Conservation (phyloP, 1,284 basidiomycete genomes). For the Calocybe gambosa region DNA sequence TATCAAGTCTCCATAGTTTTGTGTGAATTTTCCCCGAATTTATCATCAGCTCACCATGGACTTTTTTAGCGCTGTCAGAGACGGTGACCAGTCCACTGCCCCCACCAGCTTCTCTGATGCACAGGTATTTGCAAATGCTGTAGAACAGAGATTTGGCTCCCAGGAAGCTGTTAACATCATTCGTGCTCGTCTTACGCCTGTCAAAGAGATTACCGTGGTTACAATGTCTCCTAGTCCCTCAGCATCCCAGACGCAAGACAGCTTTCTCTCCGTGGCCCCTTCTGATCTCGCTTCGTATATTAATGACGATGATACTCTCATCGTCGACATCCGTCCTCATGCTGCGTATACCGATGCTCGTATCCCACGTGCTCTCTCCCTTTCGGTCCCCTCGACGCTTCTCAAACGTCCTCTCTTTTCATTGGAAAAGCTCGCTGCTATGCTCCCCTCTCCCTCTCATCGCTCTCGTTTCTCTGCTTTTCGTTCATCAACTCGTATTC, state of each 20-base stretch:
- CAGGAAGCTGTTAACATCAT: constrained; percentile 24
- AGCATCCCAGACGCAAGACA: not conserved
- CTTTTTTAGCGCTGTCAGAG: constrained; percentile 24
- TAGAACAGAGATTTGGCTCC: constrained; percentile 16
- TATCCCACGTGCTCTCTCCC: constrained; percentile 70
- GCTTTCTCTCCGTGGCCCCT: constrained; percentile 24
- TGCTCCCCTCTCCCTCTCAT: constrained; percentile 60
- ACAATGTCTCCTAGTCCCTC: constrained; percentile 5
- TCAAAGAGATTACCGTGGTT: constrained; percentile 10
- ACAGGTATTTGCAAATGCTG: constrained; percentile 33
- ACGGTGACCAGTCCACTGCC: constrained; percentile 12
- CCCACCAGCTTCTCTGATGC: constrained; percentile 17
- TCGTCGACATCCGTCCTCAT: constrained; percentile 88
- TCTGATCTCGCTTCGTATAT: constrained; percentile 25
- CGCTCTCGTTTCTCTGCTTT: constrained; percentile 58
- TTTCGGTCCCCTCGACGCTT: constrained; percentile 91
- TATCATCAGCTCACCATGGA: constrained; percentile 18
- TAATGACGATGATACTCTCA: constrained; percentile 28
- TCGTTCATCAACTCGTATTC: constrained; percentile 50
- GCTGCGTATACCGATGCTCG: constrained; percentile 65
- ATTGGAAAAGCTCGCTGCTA: constrained; percentile 65
- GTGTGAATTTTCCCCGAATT: not conserved
- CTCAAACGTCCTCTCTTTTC: constrained; percentile 85
- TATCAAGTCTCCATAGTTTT: not conserved
- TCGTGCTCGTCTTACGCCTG: constrained; percentile 27